phyloP scores from a whole-genome alignment of 2,329 filamentous ascomycete species.

The Aspergillus fumigatiaffinis region DNA sequence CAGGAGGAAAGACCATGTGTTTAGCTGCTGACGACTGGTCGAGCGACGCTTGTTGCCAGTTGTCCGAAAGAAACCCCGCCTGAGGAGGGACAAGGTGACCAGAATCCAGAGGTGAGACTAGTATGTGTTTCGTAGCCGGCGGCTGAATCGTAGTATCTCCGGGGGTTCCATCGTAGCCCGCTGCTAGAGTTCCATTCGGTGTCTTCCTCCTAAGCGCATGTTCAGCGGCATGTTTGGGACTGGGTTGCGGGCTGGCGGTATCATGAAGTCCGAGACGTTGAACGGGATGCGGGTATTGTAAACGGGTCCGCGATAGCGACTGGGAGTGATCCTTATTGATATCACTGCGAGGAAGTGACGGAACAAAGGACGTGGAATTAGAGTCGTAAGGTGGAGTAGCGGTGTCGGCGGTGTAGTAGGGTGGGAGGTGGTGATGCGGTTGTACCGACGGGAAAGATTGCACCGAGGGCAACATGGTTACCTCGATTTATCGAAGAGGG shows the following conservation, averaged over 20 bases:
- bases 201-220: conserved; percentile 87
- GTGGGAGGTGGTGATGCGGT: conserved; percentile 37
- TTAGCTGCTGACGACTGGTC: conserved; percentile 29
- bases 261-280: conserved; percentile 33
- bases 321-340: conserved; percentile 24
- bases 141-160: conserved; percentile 68
- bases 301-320: conserved; percentile 27
- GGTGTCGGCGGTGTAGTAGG: conserved; percentile 28
- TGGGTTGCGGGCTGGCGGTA: conserved; percentile 20
- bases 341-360: conserved; percentile 23
- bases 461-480: conserved; percentile 49
- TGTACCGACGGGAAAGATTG: conserved; percentile 42
- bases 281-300: conserved; percentile 38
- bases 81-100: conserved; percentile 31
- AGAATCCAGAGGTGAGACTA: conserved; percentile 59
- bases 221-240: conserved; percentile 45
- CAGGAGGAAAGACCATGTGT: conserved; percentile 36
- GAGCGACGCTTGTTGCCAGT: conserved; percentile 27
- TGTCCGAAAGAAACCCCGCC: conserved; percentile 27
- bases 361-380: conserved; percentile 22
- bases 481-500: conserved; percentile 3
- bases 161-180: conserved; percentile 82
- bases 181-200: conserved; percentile 86
- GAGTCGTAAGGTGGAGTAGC: conserved; percentile 29
- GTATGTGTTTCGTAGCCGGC: conserved; percentile 77